Evolutionary conservation across 306 rosid species (phyloP).

Genomic region (Dryas alaskensis): DNA sequence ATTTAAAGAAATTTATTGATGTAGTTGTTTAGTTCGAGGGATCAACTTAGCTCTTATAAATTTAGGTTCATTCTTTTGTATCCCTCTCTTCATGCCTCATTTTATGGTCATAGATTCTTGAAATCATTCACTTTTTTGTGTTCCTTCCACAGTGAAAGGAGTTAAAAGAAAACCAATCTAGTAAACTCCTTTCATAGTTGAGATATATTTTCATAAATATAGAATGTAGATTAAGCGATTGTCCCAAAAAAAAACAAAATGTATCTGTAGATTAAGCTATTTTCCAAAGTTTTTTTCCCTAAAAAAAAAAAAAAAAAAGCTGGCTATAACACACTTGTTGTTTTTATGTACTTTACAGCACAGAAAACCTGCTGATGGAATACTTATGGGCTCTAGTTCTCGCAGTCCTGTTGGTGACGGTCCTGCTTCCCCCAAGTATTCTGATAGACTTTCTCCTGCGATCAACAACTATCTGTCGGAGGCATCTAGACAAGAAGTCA

Average conservation of each 20-base stretch:
- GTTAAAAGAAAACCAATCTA: neutral
- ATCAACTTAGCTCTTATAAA: neutral
- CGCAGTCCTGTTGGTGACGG: slow-evolving; percentile 86
- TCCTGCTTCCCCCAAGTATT: slow-evolving; percentile 91
- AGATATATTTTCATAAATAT: neutral
- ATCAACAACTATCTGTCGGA: slow-evolving; percentile 93
- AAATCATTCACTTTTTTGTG: neutral
- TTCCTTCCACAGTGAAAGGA: slow-evolving; percentile 3
- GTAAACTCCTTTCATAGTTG: neutral
- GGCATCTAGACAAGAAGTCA: slow-evolving; percentile 97
- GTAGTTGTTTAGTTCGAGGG: neutral
- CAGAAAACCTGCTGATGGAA: slow-evolving; percentile 89
- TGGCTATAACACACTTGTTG: slow-evolving; percentile 2
- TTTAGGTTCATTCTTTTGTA: neutral
- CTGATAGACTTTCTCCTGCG: slow-evolving; percentile 95
- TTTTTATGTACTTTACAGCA: slow-evolving; percentile 60
- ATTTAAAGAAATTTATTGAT: neutral
- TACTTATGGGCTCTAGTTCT: slow-evolving; percentile 91
- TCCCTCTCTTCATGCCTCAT: too few relatives aligned
- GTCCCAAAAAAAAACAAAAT: neutral
- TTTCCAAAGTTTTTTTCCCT: neutral
- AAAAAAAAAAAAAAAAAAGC: too few relatives aligned
- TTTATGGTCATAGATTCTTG: neutral
- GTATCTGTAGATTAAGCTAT: neutral
- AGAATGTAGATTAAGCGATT: too few relatives aligned